phyloP scores from a whole-genome alignment of 768 basidiomycete genomes.

The Scleroderma citrinum region DNA sequence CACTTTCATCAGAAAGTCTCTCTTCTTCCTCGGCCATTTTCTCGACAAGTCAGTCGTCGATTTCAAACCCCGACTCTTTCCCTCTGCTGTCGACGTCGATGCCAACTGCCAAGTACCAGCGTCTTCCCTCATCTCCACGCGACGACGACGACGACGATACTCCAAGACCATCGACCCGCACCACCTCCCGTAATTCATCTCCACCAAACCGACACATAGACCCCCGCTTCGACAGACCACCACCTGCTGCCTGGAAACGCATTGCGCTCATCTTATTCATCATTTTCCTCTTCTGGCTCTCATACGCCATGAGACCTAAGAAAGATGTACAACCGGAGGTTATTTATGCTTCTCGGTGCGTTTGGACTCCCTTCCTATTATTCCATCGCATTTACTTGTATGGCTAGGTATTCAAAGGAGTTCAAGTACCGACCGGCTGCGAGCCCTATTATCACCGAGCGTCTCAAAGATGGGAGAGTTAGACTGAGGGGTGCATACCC shows the following conservation, averaged over 20 bases:
- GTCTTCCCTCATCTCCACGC: background rate
- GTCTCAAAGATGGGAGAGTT: slow-evolving; percentile 61
- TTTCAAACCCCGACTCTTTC: slow-evolving; percentile 20
- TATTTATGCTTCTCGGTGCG: slow-evolving; percentile 60
- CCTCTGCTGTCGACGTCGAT: background rate
- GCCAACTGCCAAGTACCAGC: slow-evolving; percentile 4
- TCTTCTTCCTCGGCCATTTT: slow-evolving; percentile 10
- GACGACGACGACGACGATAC: background rate
- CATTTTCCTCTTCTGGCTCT: slow-evolving; percentile 40
- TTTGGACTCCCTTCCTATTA: slow-evolving; percentile 3
- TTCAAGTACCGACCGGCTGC: slow-evolving; percentile 80
- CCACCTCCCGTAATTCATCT: background rate
- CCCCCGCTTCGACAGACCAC: slow-evolving; percentile 33
- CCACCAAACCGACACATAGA: slow-evolving; percentile 1
- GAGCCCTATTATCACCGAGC: slow-evolving; percentile 76
- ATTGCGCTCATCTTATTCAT: slow-evolving; percentile 37
- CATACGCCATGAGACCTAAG: slow-evolving; percentile 27
- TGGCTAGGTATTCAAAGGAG: slow-evolving; percentile 71
- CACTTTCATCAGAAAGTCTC: background rate
- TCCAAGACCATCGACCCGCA: background rate
- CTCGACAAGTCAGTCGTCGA: slow-evolving; percentile 1
- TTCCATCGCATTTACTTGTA: background rate
- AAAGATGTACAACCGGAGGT: slow-evolving; percentile 36
- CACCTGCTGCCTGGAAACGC: slow-evolving; percentile 43
- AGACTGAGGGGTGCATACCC: slow-evolving; percentile 66